phyloP scores from a whole-genome alignment of 129 eudicot genomes.

The Chrysanthemum seticuspe region DNA sequence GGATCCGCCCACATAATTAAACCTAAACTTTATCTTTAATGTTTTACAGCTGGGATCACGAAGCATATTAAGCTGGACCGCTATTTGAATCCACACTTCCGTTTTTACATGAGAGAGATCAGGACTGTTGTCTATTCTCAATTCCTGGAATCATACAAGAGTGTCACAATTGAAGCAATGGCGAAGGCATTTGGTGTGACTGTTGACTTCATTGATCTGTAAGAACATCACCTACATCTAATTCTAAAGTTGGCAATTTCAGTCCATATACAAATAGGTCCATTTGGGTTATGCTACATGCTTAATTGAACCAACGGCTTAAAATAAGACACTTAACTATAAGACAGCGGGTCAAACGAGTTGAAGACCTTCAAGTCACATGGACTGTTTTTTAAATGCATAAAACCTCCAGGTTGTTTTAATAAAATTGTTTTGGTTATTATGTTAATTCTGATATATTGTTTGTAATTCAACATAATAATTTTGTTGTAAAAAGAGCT shows the following conservation, averaged over 20 bases:
- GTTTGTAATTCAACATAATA: too few species aligned
- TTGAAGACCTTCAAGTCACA: too few species aligned
- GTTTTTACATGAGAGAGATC: slow-evolving; percentile 95
- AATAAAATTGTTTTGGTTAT: too few species aligned
- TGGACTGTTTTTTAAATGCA: too few species aligned
- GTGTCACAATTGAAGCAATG: slow-evolving; percentile 97
- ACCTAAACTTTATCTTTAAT: background rate
- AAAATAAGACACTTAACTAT: too few species aligned
- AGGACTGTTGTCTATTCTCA: slow-evolving; percentile 89
- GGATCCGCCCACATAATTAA: background rate
- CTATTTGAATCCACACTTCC: slow-evolving; percentile 83
- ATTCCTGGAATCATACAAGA: slow-evolving; percentile 91
- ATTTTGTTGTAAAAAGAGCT: too few species aligned
- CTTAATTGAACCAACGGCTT: too few species aligned
- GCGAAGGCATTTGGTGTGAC: slow-evolving; percentile 93
- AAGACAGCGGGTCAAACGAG: too few species aligned
- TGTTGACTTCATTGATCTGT: slow-evolving; percentile 89
- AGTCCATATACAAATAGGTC: background rate
- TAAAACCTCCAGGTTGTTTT: too few species aligned
- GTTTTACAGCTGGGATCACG: slow-evolving; percentile 72
- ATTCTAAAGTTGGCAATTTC: background rate
- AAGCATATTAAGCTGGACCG: slow-evolving; percentile 86
- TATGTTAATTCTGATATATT: too few species aligned
- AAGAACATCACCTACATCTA: slow-evolving; percentile 25
- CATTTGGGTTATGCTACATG: background rate